Evolutionary conservation across 2,329 filamentous ascomycete species (phyloP).

Genomic region (Penicillium sp.): DNA sequence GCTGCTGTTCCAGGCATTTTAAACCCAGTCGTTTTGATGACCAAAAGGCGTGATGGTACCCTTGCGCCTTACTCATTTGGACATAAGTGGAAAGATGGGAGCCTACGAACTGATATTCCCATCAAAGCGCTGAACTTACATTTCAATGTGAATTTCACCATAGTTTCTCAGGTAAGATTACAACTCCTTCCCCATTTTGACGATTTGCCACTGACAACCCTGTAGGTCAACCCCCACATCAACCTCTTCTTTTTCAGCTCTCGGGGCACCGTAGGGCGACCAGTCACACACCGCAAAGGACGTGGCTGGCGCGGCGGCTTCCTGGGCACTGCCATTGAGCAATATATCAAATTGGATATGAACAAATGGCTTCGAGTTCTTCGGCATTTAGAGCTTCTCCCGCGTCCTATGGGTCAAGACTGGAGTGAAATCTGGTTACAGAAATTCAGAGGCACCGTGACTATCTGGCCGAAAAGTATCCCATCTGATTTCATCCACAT

Average conservation of each 20-base stretch:
- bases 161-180: conserved; percentile 63
- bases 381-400: conserved; percentile 86
- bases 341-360: conserved; percentile 93
- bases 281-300: conserved; percentile 89
- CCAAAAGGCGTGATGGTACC: conserved; percentile 74
- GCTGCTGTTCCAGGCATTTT: conserved; percentile 94
- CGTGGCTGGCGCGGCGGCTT: conserved; percentile 96
- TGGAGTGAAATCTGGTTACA: conserved; percentile 98
- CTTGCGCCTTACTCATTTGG: conserved; percentile 92
- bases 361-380: conserved; percentile 98
- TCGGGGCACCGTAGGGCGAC: conserved; percentile 84
- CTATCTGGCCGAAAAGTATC: conserved; percentile 87
- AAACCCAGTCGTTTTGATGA: conserved; percentile 92
- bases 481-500: conserved; percentile 83
- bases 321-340: conserved; percentile 85
- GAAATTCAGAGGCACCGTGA: conserved; percentile 90
- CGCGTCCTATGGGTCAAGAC: conserved; percentile 87
- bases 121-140: conserved; percentile 91
- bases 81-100: conserved; percentile 99
- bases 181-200: neutral
- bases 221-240: conserved; percentile 91
- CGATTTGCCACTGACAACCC: conserved; percentile 41
- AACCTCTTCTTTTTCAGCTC: conserved; percentile 99
- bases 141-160: conserved; percentile 98
- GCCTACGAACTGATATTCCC: conserved; percentile 89